Conservation (phyloP, 495 filamentous ascomycete genomes). For the Aspergillus taichungensis region DNA sequence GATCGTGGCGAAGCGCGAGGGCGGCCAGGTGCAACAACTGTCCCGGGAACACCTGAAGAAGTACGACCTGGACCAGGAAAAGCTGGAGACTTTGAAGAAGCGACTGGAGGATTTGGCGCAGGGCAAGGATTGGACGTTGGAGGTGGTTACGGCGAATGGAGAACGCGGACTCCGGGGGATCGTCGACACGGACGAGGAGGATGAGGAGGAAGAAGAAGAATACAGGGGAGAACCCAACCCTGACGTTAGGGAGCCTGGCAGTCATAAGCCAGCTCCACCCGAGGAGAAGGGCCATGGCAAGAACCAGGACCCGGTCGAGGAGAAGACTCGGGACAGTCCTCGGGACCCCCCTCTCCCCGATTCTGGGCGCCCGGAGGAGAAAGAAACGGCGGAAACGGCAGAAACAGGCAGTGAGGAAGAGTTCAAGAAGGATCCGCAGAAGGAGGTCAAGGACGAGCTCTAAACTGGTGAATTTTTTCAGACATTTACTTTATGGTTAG, state of each 20-base stretch:
- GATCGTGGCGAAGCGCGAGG: constrained; percentile 45
- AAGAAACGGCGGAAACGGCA: constrained; percentile 4
- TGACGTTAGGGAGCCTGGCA: too few relatives aligned
- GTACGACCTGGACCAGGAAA: constrained; percentile 58
- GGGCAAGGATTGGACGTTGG: constrained; percentile 41
- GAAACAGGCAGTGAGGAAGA: constrained; percentile 42
- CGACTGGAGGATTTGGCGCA: constrained; percentile 36
- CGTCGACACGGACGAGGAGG: constrained; percentile 27
- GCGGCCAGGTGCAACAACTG: constrained; percentile 45
- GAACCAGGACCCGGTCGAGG: not conserved
- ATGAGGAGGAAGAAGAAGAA: constrained; percentile 9
- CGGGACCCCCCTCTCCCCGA: not conserved
- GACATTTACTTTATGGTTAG: not conserved
- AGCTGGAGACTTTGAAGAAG: constrained; percentile 54
- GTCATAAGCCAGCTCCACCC: too few relatives aligned
- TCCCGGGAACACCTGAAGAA: constrained; percentile 56
- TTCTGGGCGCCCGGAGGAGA: not conserved
- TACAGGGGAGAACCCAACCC: too few relatives aligned
- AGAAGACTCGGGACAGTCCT: not conserved
- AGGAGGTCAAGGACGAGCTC: not conserved
- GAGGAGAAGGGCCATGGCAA: too few relatives aligned
- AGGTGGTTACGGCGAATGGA: constrained; percentile 36
- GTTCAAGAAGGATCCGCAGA: constrained; percentile 44
- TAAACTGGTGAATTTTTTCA: not conserved
- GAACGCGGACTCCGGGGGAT: constrained; percentile 41